Evolutionary conservation across 805 yeast species (phyloP).

Genomic region (Kazachstania kunashirensis): DNA sequence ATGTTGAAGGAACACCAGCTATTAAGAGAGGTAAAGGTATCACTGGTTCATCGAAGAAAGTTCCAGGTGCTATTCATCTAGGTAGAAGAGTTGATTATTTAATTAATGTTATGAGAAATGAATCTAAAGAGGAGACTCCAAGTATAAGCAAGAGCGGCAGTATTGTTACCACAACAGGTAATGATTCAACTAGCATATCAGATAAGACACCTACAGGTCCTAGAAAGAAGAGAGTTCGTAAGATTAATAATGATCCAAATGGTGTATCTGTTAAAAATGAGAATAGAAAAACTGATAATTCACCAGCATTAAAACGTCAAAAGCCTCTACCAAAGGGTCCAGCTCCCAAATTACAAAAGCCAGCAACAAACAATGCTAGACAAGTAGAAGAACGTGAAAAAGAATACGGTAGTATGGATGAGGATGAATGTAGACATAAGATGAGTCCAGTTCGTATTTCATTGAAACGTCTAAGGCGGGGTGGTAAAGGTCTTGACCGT

Average conservation of each 20-base stretch:
- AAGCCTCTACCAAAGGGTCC: slow-evolving; percentile 26
- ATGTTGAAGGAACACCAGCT: not conserved
- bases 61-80: slow-evolving; percentile 87
- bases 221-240: slow-evolving; percentile 23
- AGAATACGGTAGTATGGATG: slow-evolving; percentile 76
- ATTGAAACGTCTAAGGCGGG: slow-evolving; percentile 55
- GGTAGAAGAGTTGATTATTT: slow-evolving; percentile 87
- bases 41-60: slow-evolving; percentile 43
- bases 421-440: slow-evolving; percentile 48
- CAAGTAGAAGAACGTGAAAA: slow-evolving; percentile 18
- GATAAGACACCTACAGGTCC: slow-evolving; percentile 18
- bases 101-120: slow-evolving; percentile 58
- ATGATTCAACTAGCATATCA: slow-evolving; percentile 6
- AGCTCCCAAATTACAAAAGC: slow-evolving; percentile 6
- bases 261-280: not conserved
- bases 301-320: slow-evolving; percentile 13
- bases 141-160: slow-evolving; percentile 13
- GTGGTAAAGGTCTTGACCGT: slow-evolving; percentile 63
- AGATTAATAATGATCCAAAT: slow-evolving; percentile 9
- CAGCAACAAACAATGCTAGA: slow-evolving; percentile 1
- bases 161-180: slow-evolving; percentile 6
- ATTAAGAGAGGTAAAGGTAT: slow-evolving; percentile 19
- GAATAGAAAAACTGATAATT: slow-evolving; percentile 12
- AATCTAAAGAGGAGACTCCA: slow-evolving; percentile 29
- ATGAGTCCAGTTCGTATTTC: slow-evolving; percentile 62